Conservation (phyloP, 2,329 filamentous ascomycete genomes). For the Phialocephala sp. region DNA sequence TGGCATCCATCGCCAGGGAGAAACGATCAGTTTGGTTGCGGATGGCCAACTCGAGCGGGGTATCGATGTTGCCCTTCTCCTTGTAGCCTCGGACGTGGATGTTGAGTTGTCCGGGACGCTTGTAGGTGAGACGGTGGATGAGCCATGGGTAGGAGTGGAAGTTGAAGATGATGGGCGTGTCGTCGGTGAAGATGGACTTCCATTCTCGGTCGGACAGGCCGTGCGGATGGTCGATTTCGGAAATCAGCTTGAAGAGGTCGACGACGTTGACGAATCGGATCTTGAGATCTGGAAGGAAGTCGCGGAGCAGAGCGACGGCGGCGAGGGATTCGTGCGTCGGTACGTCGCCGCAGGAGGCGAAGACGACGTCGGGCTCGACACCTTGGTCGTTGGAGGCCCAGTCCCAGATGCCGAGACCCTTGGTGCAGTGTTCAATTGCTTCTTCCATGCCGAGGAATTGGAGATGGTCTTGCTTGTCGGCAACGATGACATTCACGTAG, state of each 20-base stretch:
- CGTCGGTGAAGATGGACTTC: slow-evolving; percentile 70
- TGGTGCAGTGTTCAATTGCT: slow-evolving; percentile 77
- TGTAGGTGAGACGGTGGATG: slow-evolving; percentile 77
- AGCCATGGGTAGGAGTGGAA: slow-evolving; percentile 86
- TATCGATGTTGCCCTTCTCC: slow-evolving; percentile 86
- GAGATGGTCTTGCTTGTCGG: slow-evolving; percentile 80
- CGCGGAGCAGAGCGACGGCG: slow-evolving; percentile 74
- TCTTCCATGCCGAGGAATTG: slow-evolving; percentile 77
- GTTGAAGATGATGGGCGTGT: slow-evolving; percentile 80
- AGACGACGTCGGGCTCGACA: slow-evolving; percentile 73
- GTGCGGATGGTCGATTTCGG: slow-evolving; percentile 72
- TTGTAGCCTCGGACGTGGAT: slow-evolving; percentile 79
- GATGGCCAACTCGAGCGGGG: slow-evolving; percentile 78
- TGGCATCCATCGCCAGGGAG: slow-evolving; percentile 77
- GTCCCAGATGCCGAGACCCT: slow-evolving; percentile 79
- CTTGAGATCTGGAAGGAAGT: slow-evolving; percentile 73
- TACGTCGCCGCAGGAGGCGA: slow-evolving; percentile 78
- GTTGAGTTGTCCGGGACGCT: slow-evolving; percentile 70
- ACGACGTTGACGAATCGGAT: slow-evolving; percentile 82
- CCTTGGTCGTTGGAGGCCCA: slow-evolving; percentile 75
- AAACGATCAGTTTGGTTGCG: slow-evolving; percentile 79
- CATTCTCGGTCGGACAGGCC: slow-evolving; percentile 72
- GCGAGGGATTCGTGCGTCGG: slow-evolving; percentile 76
- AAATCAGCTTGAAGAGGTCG: slow-evolving; percentile 81
- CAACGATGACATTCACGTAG: slow-evolving; percentile 82